Evolutionary conservation across 2,329 filamentous ascomycete genomes (phyloP).

Genomic region (Scleromitrula shiraiana): DNA sequence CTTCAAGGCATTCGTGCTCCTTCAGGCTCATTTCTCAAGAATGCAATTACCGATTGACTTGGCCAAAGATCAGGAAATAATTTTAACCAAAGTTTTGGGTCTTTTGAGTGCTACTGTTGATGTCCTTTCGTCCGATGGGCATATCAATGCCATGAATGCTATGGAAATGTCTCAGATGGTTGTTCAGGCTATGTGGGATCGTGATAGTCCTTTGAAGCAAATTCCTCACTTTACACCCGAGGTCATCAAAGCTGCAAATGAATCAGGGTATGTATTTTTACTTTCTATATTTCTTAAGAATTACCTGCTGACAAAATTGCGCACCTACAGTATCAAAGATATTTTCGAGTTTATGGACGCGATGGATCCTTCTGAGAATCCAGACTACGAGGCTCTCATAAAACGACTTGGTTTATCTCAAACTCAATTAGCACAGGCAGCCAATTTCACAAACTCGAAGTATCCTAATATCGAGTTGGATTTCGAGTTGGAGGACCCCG

Average conservation of each 20-base stretch:
- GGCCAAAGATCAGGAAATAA: constrained; percentile 87
- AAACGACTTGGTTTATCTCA: constrained; percentile 72
- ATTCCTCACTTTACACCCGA: constrained; percentile 89
- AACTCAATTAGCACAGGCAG: constrained; percentile 78
- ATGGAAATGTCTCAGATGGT: constrained; percentile 99
- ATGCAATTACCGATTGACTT: constrained; percentile 96
- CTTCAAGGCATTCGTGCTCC: constrained; percentile 95
- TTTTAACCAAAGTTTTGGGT: constrained; percentile 76
- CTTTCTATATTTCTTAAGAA: neutral
- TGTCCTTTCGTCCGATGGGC: constrained; percentile 88
- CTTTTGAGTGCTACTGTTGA: constrained; percentile 89
- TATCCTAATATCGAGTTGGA: constrained; percentile 93
- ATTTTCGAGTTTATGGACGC: constrained; percentile 98
- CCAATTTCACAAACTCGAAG: constrained; percentile 89
- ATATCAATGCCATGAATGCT: constrained; percentile 93
- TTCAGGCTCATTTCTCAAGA: constrained; percentile 94
- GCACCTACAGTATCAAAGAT: constrained; percentile 63
- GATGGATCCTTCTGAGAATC: constrained; percentile 93
- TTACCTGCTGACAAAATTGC: neutral
- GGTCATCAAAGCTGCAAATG: constrained; percentile 73
- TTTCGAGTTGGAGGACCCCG: constrained; percentile 75
- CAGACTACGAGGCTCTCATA: constrained; percentile 69
- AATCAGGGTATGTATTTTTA: constrained; percentile 55
- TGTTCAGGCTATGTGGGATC: constrained; percentile 98
- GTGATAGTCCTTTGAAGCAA: constrained; percentile 92